Evolutionary conservation across 2,329 filamentous ascomycete genomes (phyloP).

Genomic region (Fusarium luffae): DNA sequence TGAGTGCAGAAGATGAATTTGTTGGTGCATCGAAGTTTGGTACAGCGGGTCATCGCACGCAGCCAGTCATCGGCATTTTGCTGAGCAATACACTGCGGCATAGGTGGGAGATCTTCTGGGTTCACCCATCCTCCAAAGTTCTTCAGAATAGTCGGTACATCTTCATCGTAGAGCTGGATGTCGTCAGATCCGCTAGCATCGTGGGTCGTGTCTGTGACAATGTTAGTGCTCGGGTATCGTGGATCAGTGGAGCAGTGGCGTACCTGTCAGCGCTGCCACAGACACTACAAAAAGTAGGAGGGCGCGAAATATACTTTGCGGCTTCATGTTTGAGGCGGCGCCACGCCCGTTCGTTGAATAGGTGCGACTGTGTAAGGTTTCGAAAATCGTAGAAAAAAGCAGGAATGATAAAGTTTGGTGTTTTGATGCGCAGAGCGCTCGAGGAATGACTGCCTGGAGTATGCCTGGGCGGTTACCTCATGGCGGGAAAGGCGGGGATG

Average conservation of each 20-base stretch:
- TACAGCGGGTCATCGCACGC: conserved; percentile 26
- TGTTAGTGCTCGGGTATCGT: neutral
- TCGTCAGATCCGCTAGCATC: neutral
- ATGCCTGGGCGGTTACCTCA: neutral
- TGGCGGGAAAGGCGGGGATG: neutral
- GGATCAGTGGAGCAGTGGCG: neutral
- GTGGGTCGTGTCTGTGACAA: neutral
- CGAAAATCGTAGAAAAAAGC: fast-evolving
- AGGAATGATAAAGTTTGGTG: neutral
- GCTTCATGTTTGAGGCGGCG: neutral
- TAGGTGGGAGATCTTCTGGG: conserved; percentile 23
- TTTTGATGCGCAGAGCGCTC: neutral
- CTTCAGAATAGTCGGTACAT: neutral
- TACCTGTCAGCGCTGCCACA: conserved; percentile 9
- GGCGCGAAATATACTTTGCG: neutral
- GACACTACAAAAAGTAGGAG: neutral
- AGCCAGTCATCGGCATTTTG: conserved; percentile 25
- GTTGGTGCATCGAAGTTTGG: conserved; percentile 22
- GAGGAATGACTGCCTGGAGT: neutral
- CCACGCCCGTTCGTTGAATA: neutral
- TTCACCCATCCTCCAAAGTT: conserved; percentile 23
- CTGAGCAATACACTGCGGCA: conserved; percentile 33
- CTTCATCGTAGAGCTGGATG: neutral
- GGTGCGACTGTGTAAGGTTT: neutral
- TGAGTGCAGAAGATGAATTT: conserved; percentile 30